Conservation (phyloP, 164 flowering plant genomes). For the Chimonanthus praecox region DNA sequence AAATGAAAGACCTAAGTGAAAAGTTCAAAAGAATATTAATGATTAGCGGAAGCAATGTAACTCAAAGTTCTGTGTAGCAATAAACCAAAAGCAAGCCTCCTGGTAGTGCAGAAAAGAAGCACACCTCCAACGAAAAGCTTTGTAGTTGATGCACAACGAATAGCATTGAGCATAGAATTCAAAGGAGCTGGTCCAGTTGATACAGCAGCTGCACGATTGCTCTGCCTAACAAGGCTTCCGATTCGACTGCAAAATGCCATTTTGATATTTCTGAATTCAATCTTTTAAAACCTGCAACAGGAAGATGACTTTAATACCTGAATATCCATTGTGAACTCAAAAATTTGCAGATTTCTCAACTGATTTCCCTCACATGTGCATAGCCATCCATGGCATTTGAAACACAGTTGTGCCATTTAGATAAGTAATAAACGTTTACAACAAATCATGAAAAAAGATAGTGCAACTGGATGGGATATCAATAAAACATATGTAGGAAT, state of each 20-base stretch:
- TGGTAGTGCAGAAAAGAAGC: neutral
- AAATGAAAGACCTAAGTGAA: slow-evolving; percentile 56
- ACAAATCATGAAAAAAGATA: too few species aligned
- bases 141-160: slow-evolving; percentile 43
- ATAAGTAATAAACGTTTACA: too few species aligned
- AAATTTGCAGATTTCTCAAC: too few species aligned
- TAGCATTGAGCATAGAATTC: slow-evolving; percentile 47
- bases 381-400: too few species aligned
- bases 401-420: too few species aligned
- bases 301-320: neutral
- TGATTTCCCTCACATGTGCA: too few species aligned
- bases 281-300: neutral
- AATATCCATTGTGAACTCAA: too few species aligned
- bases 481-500: too few species aligned
- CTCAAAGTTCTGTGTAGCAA: too few species aligned
- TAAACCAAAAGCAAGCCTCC: too few species aligned
- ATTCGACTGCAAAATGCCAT: slow-evolving; percentile 64
- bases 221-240: slow-evolving; percentile 49
- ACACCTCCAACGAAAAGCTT: slow-evolving; percentile 88
- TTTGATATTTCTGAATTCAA: neutral
- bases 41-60: too few species aligned
- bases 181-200: slow-evolving; percentile 25
- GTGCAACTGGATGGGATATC: too few species aligned
- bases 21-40: neutral
- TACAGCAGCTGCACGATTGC: slow-evolving; percentile 24